Base-by-base conservation (phyloP, 441 rosid species). In the Cnidoscolus chayamansa region DNA sequence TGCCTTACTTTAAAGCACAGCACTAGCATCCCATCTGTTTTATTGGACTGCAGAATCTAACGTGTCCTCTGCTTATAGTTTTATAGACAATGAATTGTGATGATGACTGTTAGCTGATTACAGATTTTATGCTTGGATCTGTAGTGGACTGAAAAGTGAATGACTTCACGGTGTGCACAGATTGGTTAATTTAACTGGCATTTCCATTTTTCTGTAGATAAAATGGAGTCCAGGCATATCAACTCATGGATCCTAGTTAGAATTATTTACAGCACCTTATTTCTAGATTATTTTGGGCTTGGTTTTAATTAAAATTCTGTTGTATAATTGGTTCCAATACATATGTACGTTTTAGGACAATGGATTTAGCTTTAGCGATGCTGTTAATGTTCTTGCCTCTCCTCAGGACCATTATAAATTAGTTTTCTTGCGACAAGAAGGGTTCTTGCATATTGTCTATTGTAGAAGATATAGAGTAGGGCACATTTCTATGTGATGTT, bases 1-100 rank as follows among this genome's bases (percentile, higher is more conserved):
- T 70, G 81, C 13, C 57, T 77, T 72, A 70, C 51, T 65, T 12
- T 55, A 13, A 48, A n/a, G 10, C 11, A 25, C 20, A 0, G 30
- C 48, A 17, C 67, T 31, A 53, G 10, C 43, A 40, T 68, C 30
- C 15, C 37, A 35, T 17, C 48, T 40, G 1, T 15, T 72, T 62
- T 17, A 10, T 50, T 72, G 25, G 16, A 50, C 16, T 63, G 16
- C 16, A 60, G n/a, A 48, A 53, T 59, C 40, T 37, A 63, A 15
- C 17, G 32, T 35, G 19, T 57, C 50, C 13, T 45, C 20, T 53
- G 30, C 45, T 66, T 61, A 19, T 7, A 10, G 12, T 25, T 9
- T 12, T 50, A 37, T 55, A 37, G 25, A 25, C 45, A 53, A 19
- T 40, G 63, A 56, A 49, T 17, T 4, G 48, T 45, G 30, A 65